These are phyloP conservation scores for Lolium multiflorum DNA, from an alignment of 176 grass and related monocot species.

Conservation along the genomic window DNA sequence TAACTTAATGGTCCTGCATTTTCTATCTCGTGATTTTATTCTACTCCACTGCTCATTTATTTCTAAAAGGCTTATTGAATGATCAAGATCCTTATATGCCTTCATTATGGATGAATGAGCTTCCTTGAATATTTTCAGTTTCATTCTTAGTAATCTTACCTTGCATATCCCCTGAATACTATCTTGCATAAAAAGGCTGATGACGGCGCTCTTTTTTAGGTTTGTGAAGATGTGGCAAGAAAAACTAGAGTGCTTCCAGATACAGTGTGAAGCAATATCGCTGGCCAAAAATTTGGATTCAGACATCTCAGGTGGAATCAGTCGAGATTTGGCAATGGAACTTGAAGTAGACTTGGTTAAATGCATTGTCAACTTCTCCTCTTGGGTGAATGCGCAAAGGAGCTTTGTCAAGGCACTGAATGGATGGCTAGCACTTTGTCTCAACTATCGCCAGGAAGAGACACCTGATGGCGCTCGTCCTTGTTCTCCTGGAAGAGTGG, in stretches of 20 bases:
- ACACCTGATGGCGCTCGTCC: slow-evolving; percentile 62
- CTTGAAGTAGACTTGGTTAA: slow-evolving; percentile 91
- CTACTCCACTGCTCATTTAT: neutral
- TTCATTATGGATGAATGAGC: neutral
- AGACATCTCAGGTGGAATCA: slow-evolving; percentile 41
- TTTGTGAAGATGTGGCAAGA: slow-evolving; percentile 85
- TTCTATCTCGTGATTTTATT: neutral
- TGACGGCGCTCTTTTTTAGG: slow-evolving; percentile 57
- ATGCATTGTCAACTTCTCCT: slow-evolving; percentile 76
- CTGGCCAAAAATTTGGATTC: slow-evolving; percentile 71
- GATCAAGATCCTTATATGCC: neutral
- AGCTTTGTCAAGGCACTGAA: slow-evolving; percentile 81
- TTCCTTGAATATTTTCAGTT: neutral
- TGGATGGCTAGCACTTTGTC: slow-evolving; percentile 88
- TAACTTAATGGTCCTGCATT: neutral
- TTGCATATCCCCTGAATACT: slow-evolving; percentile 6
- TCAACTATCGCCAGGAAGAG: slow-evolving; percentile 63
- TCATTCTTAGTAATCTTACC: slow-evolving; percentile 1
- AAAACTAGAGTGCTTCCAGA: slow-evolving; percentile 77
- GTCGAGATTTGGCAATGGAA: slow-evolving; percentile 56
- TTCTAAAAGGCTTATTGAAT: neutral
- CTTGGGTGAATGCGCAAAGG: slow-evolving; percentile 83
- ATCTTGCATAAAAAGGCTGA: slow-evolving; percentile 31
- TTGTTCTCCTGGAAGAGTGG: slow-evolving; percentile 74
- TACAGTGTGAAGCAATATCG: slow-evolving; percentile 65